Base-by-base conservation (phyloP, 495 filamentous ascomycete genomes). In the Pseudoneurospora amorphoporcata region DNA sequence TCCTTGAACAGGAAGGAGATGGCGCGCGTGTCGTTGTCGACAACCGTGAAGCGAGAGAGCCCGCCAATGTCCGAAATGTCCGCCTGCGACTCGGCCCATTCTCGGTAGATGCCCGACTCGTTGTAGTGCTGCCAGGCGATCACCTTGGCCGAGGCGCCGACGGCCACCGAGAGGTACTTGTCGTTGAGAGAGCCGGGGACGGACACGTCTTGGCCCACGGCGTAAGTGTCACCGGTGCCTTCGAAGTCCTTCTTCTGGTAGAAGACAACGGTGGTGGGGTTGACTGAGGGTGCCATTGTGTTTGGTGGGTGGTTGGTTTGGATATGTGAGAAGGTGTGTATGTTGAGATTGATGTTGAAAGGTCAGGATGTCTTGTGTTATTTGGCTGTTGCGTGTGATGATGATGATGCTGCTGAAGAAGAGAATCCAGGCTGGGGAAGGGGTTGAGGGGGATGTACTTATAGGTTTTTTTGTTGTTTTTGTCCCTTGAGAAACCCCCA, bases 71-170 rank as follows among this genome's bases (percentile, higher is more conserved):
- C 29, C 0, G 68, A 47, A 43, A 73, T 73, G 37, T 73, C 72
- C 7, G 68, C 8, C 8, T 73, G 65, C 10, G 16, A 3, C 23
- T 7, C 42, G 1, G 40, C 12, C 65, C 72, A 73, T 45, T 73
- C 72, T 0, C 40, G 40, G 72, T 70, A 73, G 40, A 14, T 32
- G 35, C 72, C 72, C 0, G 65, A 9, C 14, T 61, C 68, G 68
- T 61, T 39, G 68, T 73, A 73, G 42, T 73, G 39, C 68, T 69
- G 72, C 72, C 72, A 73, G 68, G 68, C 72, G 3, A 73, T 70
- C 9, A 73, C 72, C 14, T 73, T 73, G 37, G 72, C 68, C 2
- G 23, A 19, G 72, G 41, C 7, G 68, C 72, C 72, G 23, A 73
- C 41, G 37, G 45, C 39, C 9, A 70, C 68, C 0, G 72, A 73